These are phyloP conservation scores for Daedalea quercina DNA, from an alignment of 768 basidiomycete species.

Conservation along the genomic window DNA sequence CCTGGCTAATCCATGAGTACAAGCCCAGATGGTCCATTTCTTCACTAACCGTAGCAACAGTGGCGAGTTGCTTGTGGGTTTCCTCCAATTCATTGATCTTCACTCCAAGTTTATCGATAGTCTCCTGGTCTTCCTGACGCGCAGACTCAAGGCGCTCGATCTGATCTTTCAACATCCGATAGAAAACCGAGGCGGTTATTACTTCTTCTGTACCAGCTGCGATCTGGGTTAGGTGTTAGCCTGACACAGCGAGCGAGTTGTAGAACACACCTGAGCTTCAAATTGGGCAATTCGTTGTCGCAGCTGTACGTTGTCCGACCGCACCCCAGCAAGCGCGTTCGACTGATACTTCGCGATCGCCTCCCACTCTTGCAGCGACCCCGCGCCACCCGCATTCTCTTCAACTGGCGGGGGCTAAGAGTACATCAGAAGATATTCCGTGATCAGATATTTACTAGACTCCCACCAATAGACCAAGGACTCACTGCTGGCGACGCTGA, in stretches of 20 bases:
- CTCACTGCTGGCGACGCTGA: conserved; percentile 69
- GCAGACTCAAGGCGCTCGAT: conserved; percentile 15
- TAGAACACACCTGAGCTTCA: not conserved
- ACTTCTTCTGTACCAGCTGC: conserved; percentile 37
- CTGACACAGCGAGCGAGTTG: not conserved
- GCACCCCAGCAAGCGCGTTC: not conserved
- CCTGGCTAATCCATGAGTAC: conserved; percentile 18
- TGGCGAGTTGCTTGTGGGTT: conserved; percentile 13
- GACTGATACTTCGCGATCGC: conserved; percentile 32
- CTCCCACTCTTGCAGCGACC: conserved; percentile 31
- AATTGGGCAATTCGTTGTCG: not conserved
- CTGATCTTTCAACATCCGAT: conserved; percentile 51
- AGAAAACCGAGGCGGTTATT: conserved; percentile 42
- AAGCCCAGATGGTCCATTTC: not conserved
- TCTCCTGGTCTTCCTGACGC: conserved; percentile 12
- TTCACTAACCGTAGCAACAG: conserved; percentile 5
- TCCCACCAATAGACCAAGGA: conserved; percentile 65
- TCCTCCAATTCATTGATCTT: conserved; percentile 34
- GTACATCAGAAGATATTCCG: conserved; percentile 32
- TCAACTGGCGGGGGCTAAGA: conserved; percentile 32
- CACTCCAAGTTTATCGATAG: conserved; percentile 35
- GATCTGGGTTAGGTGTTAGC: not conserved
- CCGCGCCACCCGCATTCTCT: not conserved
- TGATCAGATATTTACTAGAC: conserved; percentile 38
- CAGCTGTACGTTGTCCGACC: not conserved